Evolutionary conservation across 1,284 basidiomycete genomes (phyloP), one percentile per base, ranked within the genome.

Genomic region (Trametes versicolor): DNA sequence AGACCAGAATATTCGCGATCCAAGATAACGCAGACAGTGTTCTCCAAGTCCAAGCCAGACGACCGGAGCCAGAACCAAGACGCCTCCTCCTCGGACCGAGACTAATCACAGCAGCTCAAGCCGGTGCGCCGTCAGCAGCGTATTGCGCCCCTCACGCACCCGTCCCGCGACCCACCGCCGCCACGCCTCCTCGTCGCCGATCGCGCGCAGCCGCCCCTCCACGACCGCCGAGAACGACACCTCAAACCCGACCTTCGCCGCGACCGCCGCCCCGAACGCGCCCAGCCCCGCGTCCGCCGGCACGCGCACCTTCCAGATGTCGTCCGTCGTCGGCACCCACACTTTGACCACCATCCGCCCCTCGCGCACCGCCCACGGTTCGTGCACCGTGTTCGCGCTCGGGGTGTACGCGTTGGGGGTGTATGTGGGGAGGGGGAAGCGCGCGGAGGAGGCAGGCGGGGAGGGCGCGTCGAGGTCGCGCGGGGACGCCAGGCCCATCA

Each of bases 261-360:
- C 68, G 23, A 82, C 79, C 60, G 63, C 74, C 37, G 74, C 71
- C 8, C 72, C 73, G 63, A 82, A 81, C 52, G 65, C 63, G 13
- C 55, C 66, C 37, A 81, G 74, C 53, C 63, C 62, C 59, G 76
- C 68, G 54, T 72, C 68, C 58, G 74, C 73, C 13, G 80, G 73
- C 27, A 81, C 78, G 45, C 75, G 75, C 53, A 82, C 69, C 71
- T 72, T 77, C 80, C 80, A 82, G 62, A 80, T 74, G 64, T 81
- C 81, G 67, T 78, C 76, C 36, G 74, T 79, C 41, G 74, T 74
- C 21, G 80, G 79, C 15, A 81, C 78, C 55, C 77, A 75, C n/a
- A 82, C 77, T 69, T 81, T 81, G 73, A 81, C 71, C 58, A 79
- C 50, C 55, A 81, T 81, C 69, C 68, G 72, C 7, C 77, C 79